Base-by-base conservation (phyloP, 2,329 filamentous ascomycete species). In the Colletotrichum scovillei region DNA sequence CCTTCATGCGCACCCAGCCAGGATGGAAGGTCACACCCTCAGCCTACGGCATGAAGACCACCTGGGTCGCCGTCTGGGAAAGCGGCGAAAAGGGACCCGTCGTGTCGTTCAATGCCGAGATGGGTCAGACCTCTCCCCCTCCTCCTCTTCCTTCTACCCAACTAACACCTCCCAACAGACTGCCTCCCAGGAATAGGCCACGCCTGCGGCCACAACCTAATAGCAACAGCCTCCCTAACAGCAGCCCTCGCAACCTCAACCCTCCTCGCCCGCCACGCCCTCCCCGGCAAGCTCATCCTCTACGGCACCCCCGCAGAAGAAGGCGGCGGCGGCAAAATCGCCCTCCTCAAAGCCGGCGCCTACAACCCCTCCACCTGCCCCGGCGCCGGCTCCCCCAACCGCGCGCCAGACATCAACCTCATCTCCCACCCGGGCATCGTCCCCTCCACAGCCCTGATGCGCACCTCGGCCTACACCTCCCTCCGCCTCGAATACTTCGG, bases 241-340 rank as follows among this genome's bases (percentile, higher is more conserved):
- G 86, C 80, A 3, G 86, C 83, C 46, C 75, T 90, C 3, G 87
- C 86, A 3, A 81, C 86, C 1, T 86, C 84, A 0, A 77, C 82
- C 35, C 76, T 85, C 5, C 79, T 89, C 72, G 81, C 79, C 26
- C 77, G 80, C n/a, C 80, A 84, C 53, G 75, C 78, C 0, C 79
- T 89, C 4, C 77, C 83, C 0, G 86, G 86, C 7, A 84, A 83
- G 63, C 78, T 87, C 32, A 79, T 86, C 9, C 77, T 89, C 42
- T 83, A 88, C 52, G 88, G 88, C 22, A 89, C 88, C 0, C 88
- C 88, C 0, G 88, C 86, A 3, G 88, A 89, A 76, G 88, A 89
- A 79, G 85, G 82, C 26, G 83, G 84, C n/a, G 75, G 74, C 70
- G 75, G 75, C 70, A 76, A 76, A 63, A 74, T 76, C 16, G 74